Conservation (phyloP, 345 rosid species). For the Leavenworthia alabamica region DNA sequence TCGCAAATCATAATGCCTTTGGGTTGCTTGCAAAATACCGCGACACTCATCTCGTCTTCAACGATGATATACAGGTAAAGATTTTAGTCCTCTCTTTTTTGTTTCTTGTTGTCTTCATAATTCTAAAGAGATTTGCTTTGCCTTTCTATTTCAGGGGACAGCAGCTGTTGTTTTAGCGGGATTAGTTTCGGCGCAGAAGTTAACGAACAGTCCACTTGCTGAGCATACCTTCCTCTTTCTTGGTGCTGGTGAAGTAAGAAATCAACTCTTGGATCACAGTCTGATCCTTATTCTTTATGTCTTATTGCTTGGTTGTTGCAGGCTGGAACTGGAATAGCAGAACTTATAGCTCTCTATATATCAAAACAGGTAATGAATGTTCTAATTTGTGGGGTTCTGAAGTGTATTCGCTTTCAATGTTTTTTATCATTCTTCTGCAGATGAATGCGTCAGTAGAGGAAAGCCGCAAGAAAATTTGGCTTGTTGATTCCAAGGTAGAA, state of each 20-base stretch:
- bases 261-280: neutral
- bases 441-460: conserved; percentile 64
- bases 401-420: neutral
- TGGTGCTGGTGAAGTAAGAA: conserved; percentile 91
- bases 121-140: neutral
- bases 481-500: conserved; percentile 92
- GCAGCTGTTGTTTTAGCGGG: conserved; percentile 93
- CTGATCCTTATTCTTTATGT: neutral
- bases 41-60: conserved; percentile 81
- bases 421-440: conserved; percentile 33
- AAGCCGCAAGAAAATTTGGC: conserved; percentile 88
- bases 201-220: conserved; percentile 57
- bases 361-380: conserved; percentile 64
- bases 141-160: conserved; percentile 58
- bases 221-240: conserved; percentile 85
- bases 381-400: neutral
- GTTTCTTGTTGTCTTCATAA: neutral
- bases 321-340: conserved; percentile 99
- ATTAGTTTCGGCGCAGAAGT: conserved; percentile 66
- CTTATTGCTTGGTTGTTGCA: conserved; percentile 29
- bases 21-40: conserved; percentile 70
- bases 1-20: conserved; percentile 95
- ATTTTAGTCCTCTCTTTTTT: neutral
- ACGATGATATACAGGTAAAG: conserved; percentile 87
- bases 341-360: conserved; percentile 86